phyloP scores from a whole-genome alignment of 2,329 filamentous ascomycete genomes.

The Verticillium albo-atrum region DNA sequence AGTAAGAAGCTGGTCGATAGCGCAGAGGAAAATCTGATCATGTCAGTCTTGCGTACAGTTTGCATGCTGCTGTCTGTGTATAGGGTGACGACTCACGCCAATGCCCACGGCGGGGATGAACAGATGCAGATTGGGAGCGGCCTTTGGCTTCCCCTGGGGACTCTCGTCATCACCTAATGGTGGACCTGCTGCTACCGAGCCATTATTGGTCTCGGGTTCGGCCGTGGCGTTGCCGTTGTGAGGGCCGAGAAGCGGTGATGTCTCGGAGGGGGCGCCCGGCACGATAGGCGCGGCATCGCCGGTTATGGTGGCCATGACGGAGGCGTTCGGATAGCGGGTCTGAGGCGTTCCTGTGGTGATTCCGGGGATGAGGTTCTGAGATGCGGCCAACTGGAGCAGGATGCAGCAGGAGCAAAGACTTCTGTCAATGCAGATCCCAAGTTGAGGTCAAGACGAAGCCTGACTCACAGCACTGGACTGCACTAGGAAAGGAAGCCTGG shows the following conservation, averaged over 20 bases:
- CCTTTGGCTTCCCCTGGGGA: slow-evolving; percentile 18
- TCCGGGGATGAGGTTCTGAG: neutral
- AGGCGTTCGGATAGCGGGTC: neutral
- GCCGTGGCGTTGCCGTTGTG: slow-evolving; percentile 3
- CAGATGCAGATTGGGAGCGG: slow-evolving; percentile 30
- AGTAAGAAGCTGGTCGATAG: slow-evolving; percentile 72
- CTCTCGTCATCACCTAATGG: neutral
- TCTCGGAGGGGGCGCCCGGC: slow-evolving; percentile 14
- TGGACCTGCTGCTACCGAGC: slow-evolving; percentile 7
- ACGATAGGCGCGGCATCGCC: neutral
- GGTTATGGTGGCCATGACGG: slow-evolving; percentile 1
- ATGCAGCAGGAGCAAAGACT: too few relatives aligned
- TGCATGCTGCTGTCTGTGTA: neutral
- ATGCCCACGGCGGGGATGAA: slow-evolving; percentile 33
- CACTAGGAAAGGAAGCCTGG: too few relatives aligned
- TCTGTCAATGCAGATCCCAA: too few relatives aligned
- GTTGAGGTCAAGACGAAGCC: too few relatives aligned
- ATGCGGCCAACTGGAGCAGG: too few relatives aligned
- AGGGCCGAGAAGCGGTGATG: slow-evolving; percentile 20
- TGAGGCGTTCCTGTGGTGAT: neutral
- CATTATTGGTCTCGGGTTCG: slow-evolving; percentile 2
- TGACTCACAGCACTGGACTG: too few relatives aligned
- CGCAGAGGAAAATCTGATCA: slow-evolving; percentile 62
- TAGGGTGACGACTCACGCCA: slow-evolving; percentile 20
- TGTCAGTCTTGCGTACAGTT: too few relatives aligned